Conservation (phyloP, 179 eudicot species). For the Silene noctiflora region DNA sequence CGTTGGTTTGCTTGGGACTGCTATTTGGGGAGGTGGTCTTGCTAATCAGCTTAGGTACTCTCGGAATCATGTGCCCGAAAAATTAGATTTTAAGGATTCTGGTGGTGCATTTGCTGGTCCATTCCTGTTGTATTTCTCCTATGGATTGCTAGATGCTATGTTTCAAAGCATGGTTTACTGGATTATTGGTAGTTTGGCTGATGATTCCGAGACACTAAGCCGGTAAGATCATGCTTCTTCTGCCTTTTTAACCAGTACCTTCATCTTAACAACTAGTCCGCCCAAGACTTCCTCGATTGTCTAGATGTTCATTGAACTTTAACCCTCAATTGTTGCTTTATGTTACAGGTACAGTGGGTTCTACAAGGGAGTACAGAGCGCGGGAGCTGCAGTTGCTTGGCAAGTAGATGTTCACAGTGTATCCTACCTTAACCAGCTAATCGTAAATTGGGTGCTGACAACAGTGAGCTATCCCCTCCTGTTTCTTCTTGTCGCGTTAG, state of each 20-base stretch:
- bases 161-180: conserved; percentile 94
- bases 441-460: conserved; percentile 69
- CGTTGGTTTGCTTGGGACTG: conserved; percentile 71
- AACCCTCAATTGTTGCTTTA: background rate
- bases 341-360: conserved; percentile 81
- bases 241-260: background rate
- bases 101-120: conserved; percentile 75
- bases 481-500: conserved; percentile 52
- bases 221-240: conserved; percentile 40
- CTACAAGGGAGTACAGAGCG: conserved; percentile 96
- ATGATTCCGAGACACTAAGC: conserved; percentile 91
- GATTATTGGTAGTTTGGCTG: conserved; percentile 87
- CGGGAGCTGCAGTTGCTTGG: conserved; percentile 97
- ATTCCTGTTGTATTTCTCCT: conserved; percentile 70
- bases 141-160: conserved; percentile 89
- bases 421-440: conserved; percentile 55
- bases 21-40: conserved; percentile 86
- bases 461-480: conserved; percentile 74
- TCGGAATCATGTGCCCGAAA: conserved; percentile 30
- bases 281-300: background rate
- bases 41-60: conserved; percentile 66
- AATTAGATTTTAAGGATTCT: conserved; percentile 81
- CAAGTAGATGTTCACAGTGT: conserved; percentile 73
- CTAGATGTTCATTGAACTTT: background rate
- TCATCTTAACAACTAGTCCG: background rate